A percentile compares a stretch with the other conserved stretches of the same genome.
Conservation (phyloP, 768 basidiomycete species). For the Collybiopsis luxurians region DNA sequence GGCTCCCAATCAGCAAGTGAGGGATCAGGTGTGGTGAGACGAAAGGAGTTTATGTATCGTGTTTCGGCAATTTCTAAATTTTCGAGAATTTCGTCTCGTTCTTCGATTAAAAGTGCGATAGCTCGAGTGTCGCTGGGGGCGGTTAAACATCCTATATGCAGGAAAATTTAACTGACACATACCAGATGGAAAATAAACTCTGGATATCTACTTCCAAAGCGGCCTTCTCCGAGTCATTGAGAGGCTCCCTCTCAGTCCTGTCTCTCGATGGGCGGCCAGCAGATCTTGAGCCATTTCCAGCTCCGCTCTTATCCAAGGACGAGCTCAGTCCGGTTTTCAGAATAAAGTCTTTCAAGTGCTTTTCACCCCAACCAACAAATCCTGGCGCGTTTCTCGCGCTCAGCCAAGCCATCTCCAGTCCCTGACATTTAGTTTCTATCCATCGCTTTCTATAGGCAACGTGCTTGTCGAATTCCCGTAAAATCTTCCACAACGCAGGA, state of each 20-base stretch:
- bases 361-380: constrained; percentile 72
- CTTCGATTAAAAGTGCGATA: constrained; percentile 67
- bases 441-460: constrained; percentile 57
- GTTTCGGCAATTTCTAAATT: constrained; percentile 80
- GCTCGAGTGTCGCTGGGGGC: constrained; percentile 59
- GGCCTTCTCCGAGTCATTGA: constrained; percentile 40
- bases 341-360: constrained; percentile 66
- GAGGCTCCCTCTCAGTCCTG: constrained; percentile 24
- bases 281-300: constrained; percentile 22
- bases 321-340: constrained; percentile 65
- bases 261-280: constrained; percentile 25
- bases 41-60: constrained; percentile 74
- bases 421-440: constrained; percentile 60
- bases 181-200: constrained; percentile 76
- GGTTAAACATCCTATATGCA: neutral
- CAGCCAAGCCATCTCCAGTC: constrained; percentile 75
- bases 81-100: constrained; percentile 75
- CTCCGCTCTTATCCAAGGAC: constrained; percentile 37
- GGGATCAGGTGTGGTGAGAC: constrained; percentile 69
- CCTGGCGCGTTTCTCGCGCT: constrained; percentile 61
- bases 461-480: constrained; percentile 59
- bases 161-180: constrained; percentile 5
- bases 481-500: constrained; percentile 63
- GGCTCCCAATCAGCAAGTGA: constrained; percentile 61
- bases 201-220: constrained; percentile 62